Base-by-base conservation (phyloP, 148 eudicot genomes). In the Rhododendron kiyosumense region DNA sequence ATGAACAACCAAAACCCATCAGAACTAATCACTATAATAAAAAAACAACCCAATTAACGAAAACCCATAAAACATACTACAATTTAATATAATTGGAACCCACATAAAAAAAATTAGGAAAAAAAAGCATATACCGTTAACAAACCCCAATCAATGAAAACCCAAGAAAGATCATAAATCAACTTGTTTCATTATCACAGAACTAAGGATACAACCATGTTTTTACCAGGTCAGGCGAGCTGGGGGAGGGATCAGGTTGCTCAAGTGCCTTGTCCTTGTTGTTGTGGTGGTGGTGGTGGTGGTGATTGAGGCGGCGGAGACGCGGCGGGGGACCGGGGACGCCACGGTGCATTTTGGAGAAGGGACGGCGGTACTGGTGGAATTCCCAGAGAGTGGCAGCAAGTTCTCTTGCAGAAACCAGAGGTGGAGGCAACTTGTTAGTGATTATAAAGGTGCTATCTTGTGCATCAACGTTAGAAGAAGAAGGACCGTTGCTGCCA, bases 331-430 rank as follows among this genome's bases (percentile, higher is more conserved):
- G 65, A 59, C 51, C 84, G 43, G 86, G 52, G 34, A 24, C 86
- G 54, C 90, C 89, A 85, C 88, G 89, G 79, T 91, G 88, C 93
- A 91, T 91, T 79, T 84, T 76, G 73, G 87, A 84, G 83, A 89
- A 52, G 14, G 89, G 90, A 10, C 80, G 74, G 57, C 84, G 85
- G 83, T 89, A 89, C 18, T 89, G 90, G 65, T 91, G 73, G 77
- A 90, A 90, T 71, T 91, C 93, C 93, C 93, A 91, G 78, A 90
- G 84, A 5, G 88, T 75, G 73, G 93, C 90, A 54, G 87, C 93
- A 59, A 91, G 90, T 67, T 91, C 90, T 86, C 93, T 87, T 24
- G 92, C 89, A 84, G 93, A 88, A 75, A 88, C 88, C 48, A 43
- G 45, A 83, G 85, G 54, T 74, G 63, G 45, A 0, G 81, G 48